Evolutionary conservation across 2,329 filamentous ascomycete genomes (phyloP).

Genomic region (Parafenestella ontariensis): DNA sequence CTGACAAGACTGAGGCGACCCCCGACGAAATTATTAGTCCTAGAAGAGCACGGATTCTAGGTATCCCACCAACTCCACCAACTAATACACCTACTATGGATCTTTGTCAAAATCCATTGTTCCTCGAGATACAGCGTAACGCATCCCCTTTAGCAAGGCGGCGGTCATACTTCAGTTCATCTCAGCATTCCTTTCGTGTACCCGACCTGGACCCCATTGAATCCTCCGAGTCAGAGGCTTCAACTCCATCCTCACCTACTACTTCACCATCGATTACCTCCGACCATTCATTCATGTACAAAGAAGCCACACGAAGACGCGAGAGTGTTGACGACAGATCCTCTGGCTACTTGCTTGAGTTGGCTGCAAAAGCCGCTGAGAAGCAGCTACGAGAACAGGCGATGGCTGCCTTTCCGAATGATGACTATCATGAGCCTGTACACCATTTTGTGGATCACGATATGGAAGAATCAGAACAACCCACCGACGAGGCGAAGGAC

Average conservation of each 20-base stretch:
- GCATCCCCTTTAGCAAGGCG: slow-evolving; percentile 39
- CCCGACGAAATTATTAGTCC: slow-evolving; percentile 52
- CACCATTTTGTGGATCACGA: slow-evolving; percentile 75
- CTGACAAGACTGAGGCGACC: slow-evolving; percentile 75
- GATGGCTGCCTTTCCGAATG: slow-evolving; percentile 77
- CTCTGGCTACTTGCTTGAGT: slow-evolving; percentile 76
- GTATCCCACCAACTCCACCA: slow-evolving; percentile 55
- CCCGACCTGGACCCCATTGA: slow-evolving; percentile 68
- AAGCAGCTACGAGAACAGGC: slow-evolving; percentile 80
- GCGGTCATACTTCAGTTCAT: slow-evolving; percentile 46
- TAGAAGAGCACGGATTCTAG: slow-evolving; percentile 54
- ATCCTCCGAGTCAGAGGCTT: slow-evolving; percentile 64
- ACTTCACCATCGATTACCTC: slow-evolving; percentile 55
- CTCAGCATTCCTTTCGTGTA: slow-evolving; percentile 65
- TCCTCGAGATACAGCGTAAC: slow-evolving; percentile 46
- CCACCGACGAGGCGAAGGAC: slow-evolving; percentile 15
- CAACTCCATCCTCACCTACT: slow-evolving; percentile 54
- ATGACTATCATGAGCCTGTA: slow-evolving; percentile 71
- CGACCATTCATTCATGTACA: slow-evolving; percentile 58
- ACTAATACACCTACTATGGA: slow-evolving; percentile 45
- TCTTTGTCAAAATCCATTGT: slow-evolving; percentile 41
- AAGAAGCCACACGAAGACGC: slow-evolving; percentile 61
- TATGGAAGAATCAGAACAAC: slow-evolving; percentile 47
- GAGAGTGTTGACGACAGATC: slow-evolving; percentile 79
- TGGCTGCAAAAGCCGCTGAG: slow-evolving; percentile 81